Base-by-base conservation (phyloP, 139 green algal genomes). In the Tetraselmis striata region DNA sequence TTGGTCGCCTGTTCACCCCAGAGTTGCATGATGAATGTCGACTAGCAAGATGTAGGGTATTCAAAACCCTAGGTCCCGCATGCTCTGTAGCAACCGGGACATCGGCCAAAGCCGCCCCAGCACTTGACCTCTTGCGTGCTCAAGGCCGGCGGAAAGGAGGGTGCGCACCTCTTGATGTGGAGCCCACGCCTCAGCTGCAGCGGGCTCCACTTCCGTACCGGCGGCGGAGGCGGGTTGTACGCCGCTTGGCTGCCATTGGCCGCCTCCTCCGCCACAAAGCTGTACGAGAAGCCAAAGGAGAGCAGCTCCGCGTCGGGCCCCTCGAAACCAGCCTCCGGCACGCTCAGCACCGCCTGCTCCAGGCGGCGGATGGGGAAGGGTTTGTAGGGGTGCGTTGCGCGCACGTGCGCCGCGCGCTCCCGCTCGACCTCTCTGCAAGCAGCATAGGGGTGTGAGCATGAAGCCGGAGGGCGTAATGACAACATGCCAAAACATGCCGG, bases 301-400 rank as follows among this genome's bases (percentile, higher is more conserved):
- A 67, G 45, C 45, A 67, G 18, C 45, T 67, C 45, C 45, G 5
- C 18, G 5, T 67, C 45, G 11, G 45, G 45, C 45, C 11, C 18
- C 11, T 18, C 18, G 45, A 67, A 67, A 18, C 45, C 11, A 18
- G 5, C 11, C 45, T 67, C 45, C 45, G 83, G 88, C 1, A 90
- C 78, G 1, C 80, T 77, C 24, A 77, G 29, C 77, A 92, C 88
- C 2, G 88, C 87, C 28, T 81, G 79, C 76, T 92, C 88, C 30
- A 92, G 80, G 1, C 76, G 25, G 27, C 77, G 83, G 0, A 85
- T 80, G 0, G 88, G 88, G 79, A 92, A 92, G 29, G 88, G 87
- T 28, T 59, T 78, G 77, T 88, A 91, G 5, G 87, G 87, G 83
- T 92, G 88, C 30, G 1, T 29, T 2, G 30, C 75, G 30, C 28